Evolutionary conservation across 2,329 filamentous ascomycete species (phyloP).

Genomic region (Penicillium janthinellum): DNA sequence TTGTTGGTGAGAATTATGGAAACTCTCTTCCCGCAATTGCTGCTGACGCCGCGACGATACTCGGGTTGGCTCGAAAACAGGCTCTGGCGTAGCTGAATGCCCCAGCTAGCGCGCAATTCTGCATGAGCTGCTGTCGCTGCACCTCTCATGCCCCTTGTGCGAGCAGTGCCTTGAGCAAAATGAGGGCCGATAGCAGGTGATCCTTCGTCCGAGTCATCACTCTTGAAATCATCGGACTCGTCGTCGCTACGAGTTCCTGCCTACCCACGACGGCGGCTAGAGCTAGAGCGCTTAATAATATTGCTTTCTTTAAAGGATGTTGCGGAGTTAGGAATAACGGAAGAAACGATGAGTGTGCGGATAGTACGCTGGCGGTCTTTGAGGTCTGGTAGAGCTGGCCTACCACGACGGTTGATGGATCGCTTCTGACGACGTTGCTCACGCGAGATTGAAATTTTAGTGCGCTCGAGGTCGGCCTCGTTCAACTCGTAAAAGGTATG

Average conservation of each 20-base stretch:
- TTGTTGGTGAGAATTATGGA: constrained; percentile 29
- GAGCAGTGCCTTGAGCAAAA: constrained; percentile 69
- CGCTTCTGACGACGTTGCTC: constrained; percentile 94
- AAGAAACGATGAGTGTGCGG: constrained; percentile 87
- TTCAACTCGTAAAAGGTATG: constrained; percentile 90
- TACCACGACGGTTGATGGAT: constrained; percentile 89
- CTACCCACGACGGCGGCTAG: constrained; percentile 60
- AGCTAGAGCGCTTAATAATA: constrained; percentile 77
- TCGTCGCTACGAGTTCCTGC: constrained; percentile 62
- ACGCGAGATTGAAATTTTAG: constrained; percentile 88
- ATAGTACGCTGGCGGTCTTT: constrained; percentile 94
- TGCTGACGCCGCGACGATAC: constrained; percentile 61
- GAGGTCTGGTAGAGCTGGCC: constrained; percentile 90
- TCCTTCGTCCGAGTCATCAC: constrained; percentile 81
- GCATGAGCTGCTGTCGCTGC: constrained; percentile 85
- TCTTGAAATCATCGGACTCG: constrained; percentile 89
- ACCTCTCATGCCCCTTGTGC: constrained; percentile 85
- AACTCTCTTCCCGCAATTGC: constrained; percentile 74
- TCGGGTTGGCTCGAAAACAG: constrained; percentile 66
- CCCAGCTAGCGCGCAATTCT: constrained; percentile 74
- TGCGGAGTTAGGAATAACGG: constrained; percentile 85
- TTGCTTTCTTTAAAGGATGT: constrained; percentile 78
- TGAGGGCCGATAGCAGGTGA: constrained; percentile 79
- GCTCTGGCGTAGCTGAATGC: constrained; percentile 88
- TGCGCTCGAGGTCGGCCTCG: constrained; percentile 84